Base-by-base conservation (phyloP, 2,329 filamentous ascomycete species). In the Microdochium bolleyi region DNA sequence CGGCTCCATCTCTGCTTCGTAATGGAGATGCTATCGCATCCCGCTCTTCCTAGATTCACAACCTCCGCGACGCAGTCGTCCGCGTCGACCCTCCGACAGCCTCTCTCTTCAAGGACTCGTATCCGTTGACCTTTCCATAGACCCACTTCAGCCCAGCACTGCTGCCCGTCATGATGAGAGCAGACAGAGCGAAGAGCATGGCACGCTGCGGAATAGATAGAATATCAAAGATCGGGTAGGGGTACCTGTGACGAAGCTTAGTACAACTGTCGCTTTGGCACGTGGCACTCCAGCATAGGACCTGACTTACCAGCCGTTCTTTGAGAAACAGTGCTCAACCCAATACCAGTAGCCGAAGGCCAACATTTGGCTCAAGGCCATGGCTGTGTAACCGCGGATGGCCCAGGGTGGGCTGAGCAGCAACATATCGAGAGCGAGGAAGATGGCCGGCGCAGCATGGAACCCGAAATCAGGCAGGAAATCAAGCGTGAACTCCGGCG, bases 171-270 rank as follows among this genome's bases (percentile, higher is more conserved):
- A 95, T 92, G 16, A 88, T 68, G 1, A 78, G 62, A 1, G 88
- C 90, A 44, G 88, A 87, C 19, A 80, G 71, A 1, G 75, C 76
- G 60, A 95, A 95, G 10, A 95, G 73, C 0, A 80, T 70, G 9
- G 84, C 72, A 21, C 92, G 80, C 62, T 90, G 84, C 49, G 72
- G 64, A 0, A 83, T 87, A 50, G 75, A 77, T 44, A 95, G 71
- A 48, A 88, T 65, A 9, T 76, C 84, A 57, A 96, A 92, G 24
- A 96, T 78, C 1, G 92, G 91, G 67, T 96, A 96, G 0, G 91
- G 90, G 60, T 95, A 95, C 75, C 84, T 87, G 51, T 44, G 30
- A 74, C 2, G 49, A n/a, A 30, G 24, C 27, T n/a, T 3, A 48
- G 13, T 16, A 3, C 24, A 30, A 48, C 22, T 25, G n/a, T 49